Percentiles rank a stretch among this genome's conserved stretches.
Conservation (phyloP, 1,139 yeast species). For the Blastobotrys apis region DNA sequence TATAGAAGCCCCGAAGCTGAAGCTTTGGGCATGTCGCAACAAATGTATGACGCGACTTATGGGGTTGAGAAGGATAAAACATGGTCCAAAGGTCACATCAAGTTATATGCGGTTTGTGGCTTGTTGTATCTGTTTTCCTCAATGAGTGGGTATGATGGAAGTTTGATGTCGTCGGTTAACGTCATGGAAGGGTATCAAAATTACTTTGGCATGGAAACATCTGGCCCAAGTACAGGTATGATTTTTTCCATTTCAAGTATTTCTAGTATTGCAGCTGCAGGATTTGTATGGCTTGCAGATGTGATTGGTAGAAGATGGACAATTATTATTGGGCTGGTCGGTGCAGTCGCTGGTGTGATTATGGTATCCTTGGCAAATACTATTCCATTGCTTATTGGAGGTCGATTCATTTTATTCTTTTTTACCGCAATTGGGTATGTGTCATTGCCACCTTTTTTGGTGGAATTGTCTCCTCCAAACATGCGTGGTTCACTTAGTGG, state of each 20-base stretch:
- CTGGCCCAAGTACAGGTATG: conserved; percentile 17
- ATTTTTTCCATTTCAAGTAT: conserved; percentile 16
- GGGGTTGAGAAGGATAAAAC: conserved; percentile 13
- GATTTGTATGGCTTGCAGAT: conserved; percentile 19
- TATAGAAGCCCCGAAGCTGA: conserved; percentile 8
- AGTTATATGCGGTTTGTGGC: conserved; percentile 15
- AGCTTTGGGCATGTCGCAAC: conserved; percentile 16
- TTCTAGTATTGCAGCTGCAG: conserved; percentile 15
- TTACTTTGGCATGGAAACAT: conserved; percentile 13
- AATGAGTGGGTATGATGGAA: conserved; percentile 41
- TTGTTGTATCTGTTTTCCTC: conserved; percentile 37
- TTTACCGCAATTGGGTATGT: conserved; percentile 25
- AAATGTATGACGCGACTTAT: conserved; percentile 18
- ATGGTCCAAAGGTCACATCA: conserved; percentile 17
- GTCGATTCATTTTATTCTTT: conserved; percentile 25
- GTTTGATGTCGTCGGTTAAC: conserved; percentile 18
- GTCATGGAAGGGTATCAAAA: conserved; percentile 16
- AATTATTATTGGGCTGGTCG: conserved; percentile 14
- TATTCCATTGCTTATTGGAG: conserved; percentile 20
- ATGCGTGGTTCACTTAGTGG: conserved; percentile 40
- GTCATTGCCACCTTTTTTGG: conserved; percentile 27
- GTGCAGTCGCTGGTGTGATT: conserved; percentile 15
- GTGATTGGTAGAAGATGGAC: conserved; percentile 18
- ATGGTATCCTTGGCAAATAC: conserved; percentile 13
- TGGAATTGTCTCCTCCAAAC: conserved; percentile 35